Conservation (phyloP, 257 asterid species). For the Ilex aquifolium region DNA sequence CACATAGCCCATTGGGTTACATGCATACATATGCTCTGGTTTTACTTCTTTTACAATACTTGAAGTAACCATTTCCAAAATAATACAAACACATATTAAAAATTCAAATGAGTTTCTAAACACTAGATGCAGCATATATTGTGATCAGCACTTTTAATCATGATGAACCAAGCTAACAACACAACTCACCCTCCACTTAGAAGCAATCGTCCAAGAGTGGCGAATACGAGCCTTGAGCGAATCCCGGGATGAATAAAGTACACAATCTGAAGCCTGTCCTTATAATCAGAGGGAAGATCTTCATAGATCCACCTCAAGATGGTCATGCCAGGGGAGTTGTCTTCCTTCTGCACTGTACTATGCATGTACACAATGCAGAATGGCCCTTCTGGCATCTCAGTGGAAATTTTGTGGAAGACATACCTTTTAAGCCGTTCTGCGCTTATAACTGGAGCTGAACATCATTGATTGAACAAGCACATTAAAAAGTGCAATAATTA, state of each 20-base stretch:
- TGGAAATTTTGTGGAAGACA: constrained; percentile 53
- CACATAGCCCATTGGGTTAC: too few species aligned
- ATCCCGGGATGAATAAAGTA: constrained; percentile 94
- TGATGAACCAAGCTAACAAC: not conserved
- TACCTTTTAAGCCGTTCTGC: constrained; percentile 84
- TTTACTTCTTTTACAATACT: too few species aligned
- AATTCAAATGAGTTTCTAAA: not conserved
- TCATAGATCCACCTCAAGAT: constrained; percentile 93
- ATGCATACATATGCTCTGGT: too few species aligned
- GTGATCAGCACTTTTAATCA: not conserved
- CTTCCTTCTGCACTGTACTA: constrained; percentile 72
- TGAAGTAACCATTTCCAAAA: too few species aligned
- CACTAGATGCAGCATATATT: not conserved
- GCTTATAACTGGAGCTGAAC: constrained; percentile 58
- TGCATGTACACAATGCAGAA: constrained; percentile 91
- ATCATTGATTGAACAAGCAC: not conserved
- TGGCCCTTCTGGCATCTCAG: constrained; percentile 67
- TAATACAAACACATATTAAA: too few species aligned
- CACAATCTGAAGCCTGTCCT: constrained; percentile 77
- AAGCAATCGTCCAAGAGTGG: constrained; percentile 84
- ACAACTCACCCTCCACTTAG: constrained; percentile 82
- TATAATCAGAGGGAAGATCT: constrained; percentile 62
- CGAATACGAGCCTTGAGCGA: constrained; percentile 75
- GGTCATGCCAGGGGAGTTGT: constrained; percentile 84
- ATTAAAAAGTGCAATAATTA: not conserved